Percentiles rank a stretch among this genome's conserved stretches.
Evolutionary conservation across 2,329 filamentous ascomycete genomes (phyloP).

Genomic region (Xylaria sp.): DNA sequence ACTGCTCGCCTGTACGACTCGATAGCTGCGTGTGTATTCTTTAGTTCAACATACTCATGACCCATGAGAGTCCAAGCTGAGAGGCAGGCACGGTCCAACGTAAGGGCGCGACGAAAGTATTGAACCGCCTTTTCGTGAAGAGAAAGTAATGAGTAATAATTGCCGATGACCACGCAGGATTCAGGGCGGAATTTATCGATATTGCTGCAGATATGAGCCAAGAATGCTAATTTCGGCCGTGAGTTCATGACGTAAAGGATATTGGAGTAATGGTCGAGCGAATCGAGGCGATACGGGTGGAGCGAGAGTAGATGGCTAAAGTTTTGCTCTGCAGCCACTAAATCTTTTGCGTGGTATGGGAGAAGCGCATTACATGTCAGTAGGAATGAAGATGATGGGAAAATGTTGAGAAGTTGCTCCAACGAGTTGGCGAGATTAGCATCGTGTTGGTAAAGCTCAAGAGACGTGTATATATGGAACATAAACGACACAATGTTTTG

Average conservation of each 20-base stretch:
- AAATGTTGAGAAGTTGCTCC: constrained; percentile 79
- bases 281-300: constrained; percentile 77
- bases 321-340: constrained; percentile 69
- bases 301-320: constrained; percentile 81
- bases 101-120: constrained; percentile 93
- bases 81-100: constrained; percentile 85
- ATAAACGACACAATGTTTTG: constrained; percentile 92
- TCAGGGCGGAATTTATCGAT: constrained; percentile 97
- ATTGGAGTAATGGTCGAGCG: constrained; percentile 94
- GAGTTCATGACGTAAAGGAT: constrained; percentile 92
- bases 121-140: constrained; percentile 98
- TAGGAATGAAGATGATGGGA: constrained; percentile 86
- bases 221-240: constrained; percentile 86
- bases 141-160: constrained; percentile 93
- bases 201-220: constrained; percentile 87
- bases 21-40: constrained; percentile 97
- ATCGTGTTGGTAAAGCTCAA: constrained; percentile 89
- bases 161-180: constrained; percentile 94
- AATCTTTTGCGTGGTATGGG: constrained; percentile 86
- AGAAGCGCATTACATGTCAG: constrained; percentile 88
- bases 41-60: constrained; percentile 97
- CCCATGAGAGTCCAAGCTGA: constrained; percentile 99
- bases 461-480: constrained; percentile 88
- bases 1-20: constrained; percentile 95
- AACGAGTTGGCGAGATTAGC: constrained; percentile 75